These are phyloP conservation scores for Vanrija pseudolonga DNA, from an alignment of 1,284 basidiomycete species.

Conservation along the genomic window DNA sequence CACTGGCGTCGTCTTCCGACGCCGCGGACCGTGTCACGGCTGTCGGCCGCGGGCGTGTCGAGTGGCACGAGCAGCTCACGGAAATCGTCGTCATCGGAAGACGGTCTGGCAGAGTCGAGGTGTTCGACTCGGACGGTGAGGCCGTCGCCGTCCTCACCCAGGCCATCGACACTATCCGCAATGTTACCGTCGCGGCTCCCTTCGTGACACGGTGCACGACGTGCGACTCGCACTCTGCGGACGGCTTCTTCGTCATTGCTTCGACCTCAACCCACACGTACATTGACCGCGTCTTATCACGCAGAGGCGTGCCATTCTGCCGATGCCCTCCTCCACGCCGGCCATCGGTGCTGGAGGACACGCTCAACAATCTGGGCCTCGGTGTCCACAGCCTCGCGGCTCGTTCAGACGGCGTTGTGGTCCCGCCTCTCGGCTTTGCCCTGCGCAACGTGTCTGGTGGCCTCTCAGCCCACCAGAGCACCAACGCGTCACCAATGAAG, in stretches of 20 bases:
- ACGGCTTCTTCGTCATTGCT: conserved; percentile 34
- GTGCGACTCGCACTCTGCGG: conserved; percentile 24
- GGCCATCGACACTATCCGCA: conserved; percentile 5
- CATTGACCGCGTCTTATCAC: conserved; percentile 30
- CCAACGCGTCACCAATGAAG: conserved; percentile 4
- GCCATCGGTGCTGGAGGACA: conserved; percentile 21
- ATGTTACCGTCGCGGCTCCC: conserved; percentile 18
- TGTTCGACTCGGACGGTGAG: conserved; percentile 29
- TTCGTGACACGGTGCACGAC: conserved; percentile 24
- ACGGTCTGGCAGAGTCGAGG: conserved; percentile 32
- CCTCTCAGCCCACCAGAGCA: neutral
- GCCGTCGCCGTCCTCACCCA: conserved; percentile 9
- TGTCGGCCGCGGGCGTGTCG: conserved; percentile 4
- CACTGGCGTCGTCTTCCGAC: conserved; percentile 6
- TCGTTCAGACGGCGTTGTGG: too few relatives aligned
- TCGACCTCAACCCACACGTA: conserved; percentile 27
- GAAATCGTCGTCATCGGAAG: conserved; percentile 29
- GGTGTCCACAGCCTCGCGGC: too few relatives aligned
- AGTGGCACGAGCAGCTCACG: conserved; percentile 9
- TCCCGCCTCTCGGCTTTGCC: too few relatives aligned
- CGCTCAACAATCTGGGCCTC: too few relatives aligned
- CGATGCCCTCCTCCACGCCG: conserved; percentile 24
- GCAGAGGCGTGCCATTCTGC: conserved; percentile 19
- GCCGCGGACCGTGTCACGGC: conserved; percentile 19
- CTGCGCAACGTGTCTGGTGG: neutral